Percentiles rank a stretch among this genome's conserved stretches.
phyloP scores from a whole-genome alignment of 2,329 filamentous ascomycete genomes.

The Alternaria brassicicola region DNA sequence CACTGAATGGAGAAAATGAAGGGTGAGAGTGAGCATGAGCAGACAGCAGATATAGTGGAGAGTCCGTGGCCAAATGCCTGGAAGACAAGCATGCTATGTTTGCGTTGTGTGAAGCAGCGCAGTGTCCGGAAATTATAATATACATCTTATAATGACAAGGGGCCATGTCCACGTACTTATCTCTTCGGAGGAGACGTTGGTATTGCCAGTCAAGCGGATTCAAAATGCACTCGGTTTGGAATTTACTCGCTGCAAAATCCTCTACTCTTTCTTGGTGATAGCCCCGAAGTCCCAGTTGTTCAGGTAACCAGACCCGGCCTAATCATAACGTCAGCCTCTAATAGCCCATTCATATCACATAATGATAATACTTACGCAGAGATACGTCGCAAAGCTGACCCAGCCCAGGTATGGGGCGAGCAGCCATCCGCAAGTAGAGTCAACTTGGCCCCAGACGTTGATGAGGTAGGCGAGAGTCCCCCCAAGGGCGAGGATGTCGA shows the following conservation, averaged over 20 bases:
- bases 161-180: not conserved
- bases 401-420: constrained; percentile 84
- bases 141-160: not conserved
- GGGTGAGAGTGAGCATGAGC: not conserved
- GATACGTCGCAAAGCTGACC: constrained; percentile 86
- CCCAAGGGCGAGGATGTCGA: constrained; percentile 76
- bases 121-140: not conserved
- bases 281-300: constrained; percentile 50
- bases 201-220: not conserved
- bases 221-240: not conserved
- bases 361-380: constrained; percentile 61
- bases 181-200: not conserved
- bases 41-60: not conserved
- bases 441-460: constrained; percentile 76
- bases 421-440: constrained; percentile 73
- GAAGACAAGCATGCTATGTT: not conserved
- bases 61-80: not conserved
- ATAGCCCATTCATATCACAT: not conserved
- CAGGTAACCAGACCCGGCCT: constrained; percentile 48
- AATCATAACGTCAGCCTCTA: constrained; percentile 17
- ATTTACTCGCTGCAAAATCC: not conserved
- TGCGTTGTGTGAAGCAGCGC: not conserved
- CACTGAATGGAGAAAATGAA: not conserved
- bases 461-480: constrained; percentile 72
- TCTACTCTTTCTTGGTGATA: constrained; percentile 33